Evolutionary conservation across 208 protist species (phyloP), one percentile per base, ranked within the genome.

Genomic region (Borovskyia barvae): DNA sequence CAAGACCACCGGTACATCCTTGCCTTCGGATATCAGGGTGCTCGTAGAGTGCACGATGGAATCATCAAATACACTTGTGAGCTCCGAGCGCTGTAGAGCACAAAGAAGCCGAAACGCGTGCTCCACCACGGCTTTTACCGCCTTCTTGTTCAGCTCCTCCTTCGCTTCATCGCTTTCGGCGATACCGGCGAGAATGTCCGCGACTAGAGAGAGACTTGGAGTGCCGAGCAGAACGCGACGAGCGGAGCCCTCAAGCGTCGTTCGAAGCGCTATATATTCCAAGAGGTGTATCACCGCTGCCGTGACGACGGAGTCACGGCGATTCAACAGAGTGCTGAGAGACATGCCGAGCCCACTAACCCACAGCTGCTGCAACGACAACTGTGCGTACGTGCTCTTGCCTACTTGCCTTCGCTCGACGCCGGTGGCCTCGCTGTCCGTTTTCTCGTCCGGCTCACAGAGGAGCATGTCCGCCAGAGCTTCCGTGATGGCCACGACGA

Each of bases 11-110:
- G 54, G 42, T 36, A 66, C 63, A 6, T 59, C 54, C 15, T 60
- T 58, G 7, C 62, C 45, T 22, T 64, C 74, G 17, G 81, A 76
- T 11, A 77, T 60, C 29, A 87, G 57, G 0, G 79, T 87, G 40
- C 73, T 61, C 2, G 85, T 64, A 9, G 66, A 66, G 42, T 45
- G 49, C 19, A 90, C 57, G 33, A 72, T 22, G 22, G 39, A 60
- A 40, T 68, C 68, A 14, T 33, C 33, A 17, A 75, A 56, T 30
- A 75, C 53, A 35, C 39, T 58, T 8, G 51, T 41, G 25, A 64
- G 53, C 19, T 69, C 60, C 17, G 24, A 19, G 11, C 30, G 66
- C n/a, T 69, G 42, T 20, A 85, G 22, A 8, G 40, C 57, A n/a
- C 50, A 50, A n/a, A 76, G 24, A 1, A 77, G 39, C 17, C 41